A percentile compares a stretch with the other conserved stretches of the same genome.
These are phyloP conservation scores for Geotrichum macrosporum DNA, from an alignment of 1,139 yeast genomes.

Conservation along the genomic window DNA sequence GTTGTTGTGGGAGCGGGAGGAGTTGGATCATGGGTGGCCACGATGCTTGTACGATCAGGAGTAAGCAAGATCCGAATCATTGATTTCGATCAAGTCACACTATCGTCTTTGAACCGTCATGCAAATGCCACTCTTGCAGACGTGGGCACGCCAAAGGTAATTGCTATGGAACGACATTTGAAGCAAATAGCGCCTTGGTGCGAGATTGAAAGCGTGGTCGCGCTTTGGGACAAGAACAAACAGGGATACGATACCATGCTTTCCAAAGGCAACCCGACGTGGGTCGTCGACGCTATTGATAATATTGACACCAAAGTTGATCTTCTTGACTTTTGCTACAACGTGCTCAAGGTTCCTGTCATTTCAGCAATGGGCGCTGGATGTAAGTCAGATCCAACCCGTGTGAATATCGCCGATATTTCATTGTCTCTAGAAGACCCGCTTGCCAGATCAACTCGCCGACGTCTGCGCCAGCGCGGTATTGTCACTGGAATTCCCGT, in stretches of 20 bases:
- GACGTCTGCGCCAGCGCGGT: constrained; percentile 75
- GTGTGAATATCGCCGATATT: constrained; percentile 75
- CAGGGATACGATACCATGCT: constrained; percentile 42
- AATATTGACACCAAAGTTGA: constrained; percentile 94
- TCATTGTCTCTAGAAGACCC: constrained; percentile 88
- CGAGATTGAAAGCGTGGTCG: constrained; percentile 68
- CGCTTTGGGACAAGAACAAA: constrained; percentile 60
- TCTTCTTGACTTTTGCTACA: constrained; percentile 66
- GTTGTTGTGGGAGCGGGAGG: constrained; percentile 98
- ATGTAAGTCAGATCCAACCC: constrained; percentile 78
- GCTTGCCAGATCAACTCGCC: constrained; percentile 78
- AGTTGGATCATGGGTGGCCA: constrained; percentile 94
- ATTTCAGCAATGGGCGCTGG: constrained; percentile 97
- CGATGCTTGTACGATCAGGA: constrained; percentile 90
- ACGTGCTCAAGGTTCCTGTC: constrained; percentile 49
- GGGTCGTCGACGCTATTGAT: constrained; percentile 90
- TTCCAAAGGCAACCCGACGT: constrained; percentile 45
- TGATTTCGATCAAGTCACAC: constrained; percentile 93
- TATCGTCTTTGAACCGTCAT: constrained; percentile 87
- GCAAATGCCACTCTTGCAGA: constrained; percentile 85
- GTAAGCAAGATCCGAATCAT: constrained; percentile 71
- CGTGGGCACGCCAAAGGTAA: constrained; percentile 88
- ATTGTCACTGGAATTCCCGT: constrained; percentile 74
- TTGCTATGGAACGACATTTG: constrained; percentile 63
- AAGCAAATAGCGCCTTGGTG: constrained; percentile 85